Evolutionary conservation across 78 protist species (phyloP).

Genomic region (Dictyostelium purpureum): DNA sequence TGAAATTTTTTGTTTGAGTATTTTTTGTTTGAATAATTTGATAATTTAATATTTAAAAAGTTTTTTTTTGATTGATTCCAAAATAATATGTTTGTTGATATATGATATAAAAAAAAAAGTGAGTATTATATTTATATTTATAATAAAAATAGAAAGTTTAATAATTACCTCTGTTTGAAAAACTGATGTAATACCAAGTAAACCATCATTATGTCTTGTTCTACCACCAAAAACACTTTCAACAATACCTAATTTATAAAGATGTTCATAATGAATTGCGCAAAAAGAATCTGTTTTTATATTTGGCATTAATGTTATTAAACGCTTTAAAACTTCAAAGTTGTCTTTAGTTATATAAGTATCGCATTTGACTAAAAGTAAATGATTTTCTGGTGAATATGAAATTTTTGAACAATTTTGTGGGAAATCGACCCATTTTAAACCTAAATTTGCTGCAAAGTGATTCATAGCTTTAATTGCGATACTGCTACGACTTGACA

Average conservation of each 20-base stretch:
- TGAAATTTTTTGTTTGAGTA: too few relatives aligned
- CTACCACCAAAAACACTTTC: slow-evolving; percentile 64
- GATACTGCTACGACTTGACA: slow-evolving; percentile 64
- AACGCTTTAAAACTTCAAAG: slow-evolving; percentile 48
- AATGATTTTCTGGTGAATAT: slow-evolving; percentile 68
- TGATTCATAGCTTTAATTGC: slow-evolving; percentile 50
- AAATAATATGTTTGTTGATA: too few relatives aligned
- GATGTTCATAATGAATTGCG: slow-evolving; percentile 73
- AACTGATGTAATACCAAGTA: slow-evolving; percentile 42
- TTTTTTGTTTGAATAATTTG: too few relatives aligned
- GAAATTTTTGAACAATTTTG: slow-evolving; percentile 24
- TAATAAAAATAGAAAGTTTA: not conserved
- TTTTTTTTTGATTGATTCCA: too few relatives aligned
- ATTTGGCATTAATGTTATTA: slow-evolving; percentile 45
- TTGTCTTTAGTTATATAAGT: slow-evolving; percentile 51
- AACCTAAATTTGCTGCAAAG: slow-evolving; percentile 6
- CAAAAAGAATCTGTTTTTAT: slow-evolving; percentile 29
- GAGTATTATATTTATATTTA: too few relatives aligned
- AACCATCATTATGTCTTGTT: slow-evolving; percentile 57
- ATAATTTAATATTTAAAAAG: too few relatives aligned
- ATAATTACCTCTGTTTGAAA: slow-evolving; percentile 56
- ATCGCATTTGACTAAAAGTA: slow-evolving; percentile 49
- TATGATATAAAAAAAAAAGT: too few relatives aligned
- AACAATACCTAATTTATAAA: slow-evolving; percentile 63
- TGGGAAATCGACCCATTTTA: slow-evolving; percentile 61